Conservation (phyloP, 306 rosid species). For the Begonia peltatifolia region DNA sequence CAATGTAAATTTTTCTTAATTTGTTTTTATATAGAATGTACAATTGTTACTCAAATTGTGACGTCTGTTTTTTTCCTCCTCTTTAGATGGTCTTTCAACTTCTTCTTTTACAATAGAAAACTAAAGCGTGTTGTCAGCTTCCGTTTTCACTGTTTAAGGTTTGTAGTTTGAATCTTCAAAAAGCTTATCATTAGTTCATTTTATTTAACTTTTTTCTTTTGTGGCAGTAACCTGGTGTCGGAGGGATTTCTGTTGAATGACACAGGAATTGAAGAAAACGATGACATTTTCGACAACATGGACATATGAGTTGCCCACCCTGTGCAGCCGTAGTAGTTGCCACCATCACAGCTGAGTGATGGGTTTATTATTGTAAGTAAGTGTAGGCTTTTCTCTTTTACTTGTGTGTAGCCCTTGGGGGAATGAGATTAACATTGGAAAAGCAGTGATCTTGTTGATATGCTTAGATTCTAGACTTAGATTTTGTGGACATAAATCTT, state of each 20-base stretch:
- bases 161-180: conserved; percentile 9
- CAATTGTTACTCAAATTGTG: not conserved
- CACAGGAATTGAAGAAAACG: conserved; percentile 41
- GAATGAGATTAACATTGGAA: too few relatives aligned
- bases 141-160: conserved; percentile 81
- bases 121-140: conserved; percentile 75
- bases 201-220: too few relatives aligned
- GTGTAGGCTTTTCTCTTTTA: too few relatives aligned
- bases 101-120: conserved; percentile 84
- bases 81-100: conserved; percentile 85
- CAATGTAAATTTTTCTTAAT: conserved; percentile 34
- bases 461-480: too few relatives aligned
- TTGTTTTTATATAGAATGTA: not conserved
- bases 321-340: not conserved
- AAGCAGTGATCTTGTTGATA: too few relatives aligned
- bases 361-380: too few relatives aligned
- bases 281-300: conserved; percentile 70
- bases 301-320: conserved; percentile 48
- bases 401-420: too few relatives aligned
- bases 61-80: conserved; percentile 8
- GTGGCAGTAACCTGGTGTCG: conserved; percentile 56
- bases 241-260: conserved; percentile 53
- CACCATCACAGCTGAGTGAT: too few relatives aligned
- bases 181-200: too few relatives aligned
- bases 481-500: too few relatives aligned